Conservation (phyloP, 768 basidiomycete species). For the Plicaturopsis crispa region DNA sequence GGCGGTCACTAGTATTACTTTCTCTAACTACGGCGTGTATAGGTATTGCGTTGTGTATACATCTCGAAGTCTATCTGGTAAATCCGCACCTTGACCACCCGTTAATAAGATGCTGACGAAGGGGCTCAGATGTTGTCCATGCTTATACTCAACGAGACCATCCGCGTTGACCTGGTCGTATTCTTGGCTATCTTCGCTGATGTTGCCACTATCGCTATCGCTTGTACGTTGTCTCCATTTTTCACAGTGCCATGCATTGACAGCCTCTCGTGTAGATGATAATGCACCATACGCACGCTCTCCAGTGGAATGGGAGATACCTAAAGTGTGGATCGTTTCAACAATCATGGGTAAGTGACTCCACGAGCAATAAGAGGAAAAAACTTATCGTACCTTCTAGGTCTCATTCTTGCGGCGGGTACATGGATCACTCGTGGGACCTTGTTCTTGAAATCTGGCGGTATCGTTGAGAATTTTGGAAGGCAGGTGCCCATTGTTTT, state of each 20-base stretch:
- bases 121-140: constrained; percentile 26
- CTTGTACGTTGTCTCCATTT: too few species aligned
- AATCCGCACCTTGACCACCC: neutral
- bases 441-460: constrained; percentile 25
- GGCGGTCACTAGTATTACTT: too few species aligned
- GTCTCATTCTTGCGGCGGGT: constrained; percentile 29
- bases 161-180: constrained; percentile 38
- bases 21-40: too few species aligned
- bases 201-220: constrained; percentile 42
- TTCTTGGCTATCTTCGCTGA: constrained; percentile 37
- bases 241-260: too few species aligned
- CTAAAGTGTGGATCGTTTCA: constrained; percentile 40
- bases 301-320: constrained; percentile 43
- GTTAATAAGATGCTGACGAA: neutral
- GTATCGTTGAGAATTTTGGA: constrained; percentile 38
- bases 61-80: constrained; percentile 36
- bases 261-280: too few species aligned
- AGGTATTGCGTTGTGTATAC: constrained; percentile 41
- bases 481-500: constrained; percentile 8
- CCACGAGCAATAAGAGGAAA: neutral
- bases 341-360: constrained; percentile 25
- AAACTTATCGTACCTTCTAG: constrained; percentile 3
- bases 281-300: constrained; percentile 27
- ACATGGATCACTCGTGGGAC: constrained; percentile 40
- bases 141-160: constrained; percentile 38